Conservation (phyloP, 164 flowering plant genomes). For the Nelumbo lutea region DNA sequence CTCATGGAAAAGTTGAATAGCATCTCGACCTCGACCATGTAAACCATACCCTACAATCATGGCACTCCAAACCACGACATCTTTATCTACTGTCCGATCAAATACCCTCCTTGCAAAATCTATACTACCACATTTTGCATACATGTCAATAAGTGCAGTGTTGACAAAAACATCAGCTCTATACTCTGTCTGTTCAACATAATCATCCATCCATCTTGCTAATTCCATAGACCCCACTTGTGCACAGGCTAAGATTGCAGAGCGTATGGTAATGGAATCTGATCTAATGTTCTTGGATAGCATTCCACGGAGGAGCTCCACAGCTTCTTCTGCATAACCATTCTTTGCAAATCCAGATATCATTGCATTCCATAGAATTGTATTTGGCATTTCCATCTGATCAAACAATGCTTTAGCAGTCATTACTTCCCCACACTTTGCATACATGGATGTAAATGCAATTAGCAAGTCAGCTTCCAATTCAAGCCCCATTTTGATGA, state of each 20-base stretch:
- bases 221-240: slow-evolving; percentile 30
- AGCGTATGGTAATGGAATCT: slow-evolving; percentile 28
- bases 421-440: slow-evolving; percentile 29
- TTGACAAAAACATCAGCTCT: slow-evolving; percentile 27
- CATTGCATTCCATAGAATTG: slow-evolving; percentile 33
- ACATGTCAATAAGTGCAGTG: slow-evolving; percentile 41
- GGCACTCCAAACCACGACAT: slow-evolving; percentile 36
- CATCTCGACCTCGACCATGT: slow-evolving; percentile 31
- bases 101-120: slow-evolving; percentile 20
- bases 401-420: slow-evolving; percentile 26
- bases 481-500: slow-evolving; percentile 26
- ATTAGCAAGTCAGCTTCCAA: slow-evolving; percentile 25
- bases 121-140: slow-evolving; percentile 41
- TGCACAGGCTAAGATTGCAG: slow-evolving; percentile 27
- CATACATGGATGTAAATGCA: slow-evolving; percentile 31
- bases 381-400: slow-evolving; percentile 17
- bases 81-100: slow-evolving; percentile 21
- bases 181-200: slow-evolving; percentile 15
- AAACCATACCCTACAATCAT: slow-evolving; percentile 33
- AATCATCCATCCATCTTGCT: slow-evolving; percentile 29
- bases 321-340: slow-evolving; percentile 28
- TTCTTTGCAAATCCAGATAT: slow-evolving; percentile 36
- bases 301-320: slow-evolving; percentile 25
- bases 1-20: slow-evolving; percentile 24
- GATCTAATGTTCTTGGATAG: slow-evolving; percentile 15